Evolutionary conservation across 495 filamentous ascomycete genomes (phyloP).

Genomic region (Jackrogersella multiformis): DNA sequence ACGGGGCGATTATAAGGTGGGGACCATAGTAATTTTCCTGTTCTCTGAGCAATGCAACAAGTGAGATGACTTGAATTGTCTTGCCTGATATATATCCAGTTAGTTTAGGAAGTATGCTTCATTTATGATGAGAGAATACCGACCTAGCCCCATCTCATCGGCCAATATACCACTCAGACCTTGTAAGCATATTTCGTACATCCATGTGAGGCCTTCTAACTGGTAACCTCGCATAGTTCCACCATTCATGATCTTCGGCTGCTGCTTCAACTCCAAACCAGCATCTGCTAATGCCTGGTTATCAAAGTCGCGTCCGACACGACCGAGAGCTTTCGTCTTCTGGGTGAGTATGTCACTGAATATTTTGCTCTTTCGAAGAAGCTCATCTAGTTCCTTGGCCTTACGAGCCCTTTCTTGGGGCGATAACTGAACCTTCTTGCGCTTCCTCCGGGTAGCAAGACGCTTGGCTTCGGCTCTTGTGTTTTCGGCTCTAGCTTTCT

Average conservation of each 20-base stretch:
- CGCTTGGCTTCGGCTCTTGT: slow-evolving; percentile 58
- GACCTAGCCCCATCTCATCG: slow-evolving; percentile 95
- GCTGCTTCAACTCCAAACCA: slow-evolving; percentile 79
- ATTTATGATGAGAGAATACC: slow-evolving; percentile 15
- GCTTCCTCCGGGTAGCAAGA: slow-evolving; percentile 53
- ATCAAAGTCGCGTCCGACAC: slow-evolving; percentile 62
- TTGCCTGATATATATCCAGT: slow-evolving; percentile 60
- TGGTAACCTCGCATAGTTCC: slow-evolving; percentile 95
- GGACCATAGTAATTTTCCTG: slow-evolving; percentile 82
- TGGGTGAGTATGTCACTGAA: slow-evolving; percentile 64
- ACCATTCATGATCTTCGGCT: slow-evolving; percentile 84
- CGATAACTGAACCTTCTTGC: slow-evolving; percentile 58
- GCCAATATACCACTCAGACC: slow-evolving; percentile 94
- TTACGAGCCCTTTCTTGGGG: slow-evolving; percentile 62
- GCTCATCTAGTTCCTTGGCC: slow-evolving; percentile 60
- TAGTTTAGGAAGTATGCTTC: slow-evolving; percentile 7
- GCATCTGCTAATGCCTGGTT: slow-evolving; percentile 74
- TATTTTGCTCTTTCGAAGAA: slow-evolving; percentile 56
- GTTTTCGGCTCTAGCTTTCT: slow-evolving; percentile 61
- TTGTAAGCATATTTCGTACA: slow-evolving; percentile 82
- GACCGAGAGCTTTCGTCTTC: slow-evolving; percentile 64
- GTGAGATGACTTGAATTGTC: slow-evolving; percentile 91
- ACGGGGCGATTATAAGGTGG: slow-evolving; percentile 86
- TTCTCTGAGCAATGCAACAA: slow-evolving; percentile 89
- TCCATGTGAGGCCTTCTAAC: slow-evolving; percentile 92